Conservation (phyloP, 2,329 filamentous ascomycete species). For the Diaporthe citrichinensis region DNA sequence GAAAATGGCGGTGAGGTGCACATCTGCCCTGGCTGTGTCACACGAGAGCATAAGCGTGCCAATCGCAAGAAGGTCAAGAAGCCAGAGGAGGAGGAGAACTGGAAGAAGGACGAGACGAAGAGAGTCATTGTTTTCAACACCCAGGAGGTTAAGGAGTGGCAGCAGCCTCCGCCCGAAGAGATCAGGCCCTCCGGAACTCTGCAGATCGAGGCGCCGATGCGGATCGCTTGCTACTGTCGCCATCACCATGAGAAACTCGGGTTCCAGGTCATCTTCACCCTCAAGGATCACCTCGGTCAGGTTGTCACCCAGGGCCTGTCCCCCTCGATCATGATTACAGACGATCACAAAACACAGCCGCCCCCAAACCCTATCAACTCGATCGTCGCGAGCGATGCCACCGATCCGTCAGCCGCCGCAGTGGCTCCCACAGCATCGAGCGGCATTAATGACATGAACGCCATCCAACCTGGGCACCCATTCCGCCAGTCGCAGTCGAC, state of each 20-base stretch:
- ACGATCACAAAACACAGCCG: constrained; percentile 92
- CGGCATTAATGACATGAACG: constrained; percentile 48
- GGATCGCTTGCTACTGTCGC: constrained; percentile 96
- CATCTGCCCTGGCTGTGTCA: constrained; percentile 93
- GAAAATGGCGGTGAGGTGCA: constrained; percentile 93
- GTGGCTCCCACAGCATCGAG: constrained; percentile 29
- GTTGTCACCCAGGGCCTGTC: constrained; percentile 88
- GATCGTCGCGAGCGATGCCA: constrained; percentile 12
- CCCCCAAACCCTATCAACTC: constrained; percentile 51
- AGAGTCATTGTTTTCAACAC: constrained; percentile 94
- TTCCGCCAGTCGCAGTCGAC: constrained; percentile 73
- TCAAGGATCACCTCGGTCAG: constrained; percentile 84
- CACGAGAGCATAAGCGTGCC: constrained; percentile 90
- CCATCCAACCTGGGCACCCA: constrained; percentile 55
- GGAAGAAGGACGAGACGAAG: constrained; percentile 83
- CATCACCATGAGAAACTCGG: constrained; percentile 95
- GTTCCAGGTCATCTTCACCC: constrained; percentile 93
- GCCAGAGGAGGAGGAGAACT: constrained; percentile 90
- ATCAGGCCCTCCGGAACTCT: constrained; percentile 70
- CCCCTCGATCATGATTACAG: constrained; percentile 94
- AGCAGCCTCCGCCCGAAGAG: constrained; percentile 66
- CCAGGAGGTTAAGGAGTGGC: constrained; percentile 88
- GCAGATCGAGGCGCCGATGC: constrained; percentile 90
- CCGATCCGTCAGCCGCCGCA: constrained; percentile 39
- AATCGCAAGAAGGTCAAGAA: constrained; percentile 95